Conservation (phyloP, 257 asterid species). For the Solanum chaucha region DNA sequence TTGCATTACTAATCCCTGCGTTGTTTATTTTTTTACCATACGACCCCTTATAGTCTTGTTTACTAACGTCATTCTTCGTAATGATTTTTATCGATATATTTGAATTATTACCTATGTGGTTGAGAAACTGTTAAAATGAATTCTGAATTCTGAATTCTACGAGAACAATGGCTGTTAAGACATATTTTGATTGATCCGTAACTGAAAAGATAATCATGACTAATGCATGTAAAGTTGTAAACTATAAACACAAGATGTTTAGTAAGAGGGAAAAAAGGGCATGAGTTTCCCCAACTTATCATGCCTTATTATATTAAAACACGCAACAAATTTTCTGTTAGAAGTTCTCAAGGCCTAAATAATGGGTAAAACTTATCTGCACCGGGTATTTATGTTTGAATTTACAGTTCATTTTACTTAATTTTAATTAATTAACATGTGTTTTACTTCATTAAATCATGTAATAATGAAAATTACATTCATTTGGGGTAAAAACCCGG, state of each 20-base stretch:
- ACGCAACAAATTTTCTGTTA: not conserved
- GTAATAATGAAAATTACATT: no score
- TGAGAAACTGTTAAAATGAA: not conserved
- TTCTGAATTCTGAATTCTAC: not conserved
- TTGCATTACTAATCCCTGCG: no score
- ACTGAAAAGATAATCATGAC: not conserved
- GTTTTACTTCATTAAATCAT: no score
- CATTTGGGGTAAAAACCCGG: no score
- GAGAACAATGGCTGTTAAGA: not conserved
- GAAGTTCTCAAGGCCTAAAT: not conserved
- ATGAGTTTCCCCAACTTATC: not conserved
- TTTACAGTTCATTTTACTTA: no score
- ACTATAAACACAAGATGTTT: not conserved
- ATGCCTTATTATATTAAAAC: not conserved
- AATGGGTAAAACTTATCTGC: no score
- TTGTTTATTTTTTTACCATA: no score
- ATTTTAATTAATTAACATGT: no score
- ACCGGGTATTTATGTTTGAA: no score
- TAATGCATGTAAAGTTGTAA: not conserved
- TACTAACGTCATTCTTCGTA: no score
- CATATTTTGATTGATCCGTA: not conserved
- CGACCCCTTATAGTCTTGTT: no score
- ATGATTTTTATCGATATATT: no score
- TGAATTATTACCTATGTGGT: not conserved
- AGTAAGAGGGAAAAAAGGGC: not conserved